Evolutionary conservation across 2,329 filamentous ascomycete genomes (phyloP), one percentile per base, ranked within the genome.

Genomic region (Thielaviopsis euricoi): DNA sequence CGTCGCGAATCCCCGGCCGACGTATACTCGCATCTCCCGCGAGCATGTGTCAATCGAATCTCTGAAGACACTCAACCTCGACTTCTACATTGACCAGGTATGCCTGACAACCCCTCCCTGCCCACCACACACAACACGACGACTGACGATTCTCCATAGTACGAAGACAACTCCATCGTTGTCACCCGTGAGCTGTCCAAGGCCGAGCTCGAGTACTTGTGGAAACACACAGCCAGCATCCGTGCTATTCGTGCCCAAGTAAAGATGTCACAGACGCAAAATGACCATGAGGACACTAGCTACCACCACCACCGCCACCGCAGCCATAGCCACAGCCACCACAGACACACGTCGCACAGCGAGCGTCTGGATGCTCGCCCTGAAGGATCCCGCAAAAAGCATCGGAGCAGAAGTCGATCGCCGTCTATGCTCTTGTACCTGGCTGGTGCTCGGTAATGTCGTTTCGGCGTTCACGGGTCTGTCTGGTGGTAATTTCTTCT

Each of bases 101-200:
- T 69, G 77, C 19, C n/a, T 17, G 23, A 22, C n/a, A 4, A 26
- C 13, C 17, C 19, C 5, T n/a, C 12, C 10, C 19, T 25, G 10
- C 12, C 33, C 19, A 37, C 13, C 13, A 22, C 21, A 26, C 25
- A 25, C 6, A 21, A 13, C 22, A 37, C 19, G 33, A 12, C 46
- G 33, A 9, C 17, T 60, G 10, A 23, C 6, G 25, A 4, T 25
- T 23, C 19, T 29, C 25, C 51, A 26, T 33, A 22, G 49, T 63
- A 82, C 75, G 83, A 89, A 64, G 76, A 80, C 19, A 77, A 83
- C 56, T 89, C 81, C 64, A 73, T 89, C 58, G 69, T 90, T 60
- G 85, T 89, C 70, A 86, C 85, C 69, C 76, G 81, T 58, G 87
- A 81, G 80, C 81, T 89, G 55, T 78, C 80, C 3, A 82, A 88